Conservation (phyloP, 2,329 filamentous ascomycete species). For the Cercospora zeae-maydis region DNA sequence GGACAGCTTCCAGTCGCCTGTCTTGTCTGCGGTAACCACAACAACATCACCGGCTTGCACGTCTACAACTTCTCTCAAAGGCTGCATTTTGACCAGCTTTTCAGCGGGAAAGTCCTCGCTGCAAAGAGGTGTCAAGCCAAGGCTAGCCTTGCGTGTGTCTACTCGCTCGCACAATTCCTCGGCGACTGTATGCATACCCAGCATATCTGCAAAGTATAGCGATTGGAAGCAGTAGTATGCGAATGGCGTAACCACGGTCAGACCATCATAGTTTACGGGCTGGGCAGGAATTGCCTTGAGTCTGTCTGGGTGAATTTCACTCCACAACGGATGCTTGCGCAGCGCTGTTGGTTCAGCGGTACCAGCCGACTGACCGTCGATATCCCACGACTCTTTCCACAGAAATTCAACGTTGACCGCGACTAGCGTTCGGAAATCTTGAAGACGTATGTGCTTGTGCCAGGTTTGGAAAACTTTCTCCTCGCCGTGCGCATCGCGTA, state of each 20-base stretch:
- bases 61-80: slow-evolving; percentile 10
- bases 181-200: slow-evolving; percentile 39
- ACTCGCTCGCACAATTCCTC: slow-evolving; percentile 21
- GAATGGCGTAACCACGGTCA: slow-evolving; percentile 68
- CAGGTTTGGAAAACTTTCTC: slow-evolving; percentile 52
- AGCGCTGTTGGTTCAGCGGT: not conserved
- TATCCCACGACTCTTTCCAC: slow-evolving; percentile 57
- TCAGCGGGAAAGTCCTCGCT: not conserved
- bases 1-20: slow-evolving; percentile 54
- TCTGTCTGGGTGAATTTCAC: not conserved
- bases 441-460: slow-evolving; percentile 41
- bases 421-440: slow-evolving; percentile 63
- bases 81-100: not conserved
- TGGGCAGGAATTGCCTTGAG: slow-evolving; percentile 17
- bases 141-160: slow-evolving; percentile 19
- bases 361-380: slow-evolving; percentile 23
- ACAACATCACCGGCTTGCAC: slow-evolving; percentile 51
- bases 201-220: slow-evolving; percentile 56
- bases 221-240: slow-evolving; percentile 62
- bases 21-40: slow-evolving; percentile 45
- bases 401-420: slow-evolving; percentile 61
- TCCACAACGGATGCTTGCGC: slow-evolving; percentile 10
- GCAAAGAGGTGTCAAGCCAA: slow-evolving; percentile 29
- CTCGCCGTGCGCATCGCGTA: slow-evolving; percentile 46
- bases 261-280: slow-evolving; percentile 10